Evolutionary conservation across 805 yeast species (phyloP).

Genomic region (Torulaspora maleeae): DNA sequence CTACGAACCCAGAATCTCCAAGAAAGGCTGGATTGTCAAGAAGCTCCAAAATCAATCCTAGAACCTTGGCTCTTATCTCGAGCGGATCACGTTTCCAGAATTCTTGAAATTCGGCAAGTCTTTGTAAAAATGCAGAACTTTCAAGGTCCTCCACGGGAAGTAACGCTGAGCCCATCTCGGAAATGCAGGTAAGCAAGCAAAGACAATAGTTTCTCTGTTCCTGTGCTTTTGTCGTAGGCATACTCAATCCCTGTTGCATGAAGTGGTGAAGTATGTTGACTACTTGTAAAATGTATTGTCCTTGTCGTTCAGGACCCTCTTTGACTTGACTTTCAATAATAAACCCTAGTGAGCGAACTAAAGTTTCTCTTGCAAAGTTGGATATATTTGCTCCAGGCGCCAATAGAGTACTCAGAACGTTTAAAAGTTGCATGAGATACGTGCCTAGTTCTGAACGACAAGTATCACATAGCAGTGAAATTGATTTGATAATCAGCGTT

Average conservation of each 20-base stretch:
- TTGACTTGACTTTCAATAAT: conserved; percentile 48
- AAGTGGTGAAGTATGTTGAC: conserved; percentile 31
- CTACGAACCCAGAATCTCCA: conserved; percentile 50
- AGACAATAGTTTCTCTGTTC: conserved; percentile 43
- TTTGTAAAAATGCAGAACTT: conserved; percentile 22
- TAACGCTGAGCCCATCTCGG: conserved; percentile 68
- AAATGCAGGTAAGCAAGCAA: conserved; percentile 58
- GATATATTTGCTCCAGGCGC: conserved; percentile 28
- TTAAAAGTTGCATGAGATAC: conserved; percentile 24
- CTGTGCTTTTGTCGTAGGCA: conserved; percentile 15
- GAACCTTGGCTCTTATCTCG: conserved; percentile 40
- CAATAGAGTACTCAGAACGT: conserved; percentile 35
- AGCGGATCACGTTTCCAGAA: conserved; percentile 51
- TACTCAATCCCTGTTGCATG: conserved; percentile 13
- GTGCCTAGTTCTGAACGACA: conserved; percentile 29
- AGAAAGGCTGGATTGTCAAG: conserved; percentile 34
- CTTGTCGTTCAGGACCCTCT: conserved; percentile 44
- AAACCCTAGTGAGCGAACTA: conserved; percentile 58
- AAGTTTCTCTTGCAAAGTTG: conserved; percentile 42
- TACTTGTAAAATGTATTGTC: conserved; percentile 34
- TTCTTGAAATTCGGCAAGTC: conserved; percentile 27
- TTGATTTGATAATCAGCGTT: conserved; percentile 26
- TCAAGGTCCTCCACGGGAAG: conserved; percentile 48
- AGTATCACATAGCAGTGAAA: conserved; percentile 29
- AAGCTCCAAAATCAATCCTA: conserved; percentile 42